Percentiles rank a stretch among this genome's conserved stretches.
Evolutionary conservation across 2,329 filamentous ascomycete genomes (phyloP).

Genomic region (Elsinoe fawcettii): DNA sequence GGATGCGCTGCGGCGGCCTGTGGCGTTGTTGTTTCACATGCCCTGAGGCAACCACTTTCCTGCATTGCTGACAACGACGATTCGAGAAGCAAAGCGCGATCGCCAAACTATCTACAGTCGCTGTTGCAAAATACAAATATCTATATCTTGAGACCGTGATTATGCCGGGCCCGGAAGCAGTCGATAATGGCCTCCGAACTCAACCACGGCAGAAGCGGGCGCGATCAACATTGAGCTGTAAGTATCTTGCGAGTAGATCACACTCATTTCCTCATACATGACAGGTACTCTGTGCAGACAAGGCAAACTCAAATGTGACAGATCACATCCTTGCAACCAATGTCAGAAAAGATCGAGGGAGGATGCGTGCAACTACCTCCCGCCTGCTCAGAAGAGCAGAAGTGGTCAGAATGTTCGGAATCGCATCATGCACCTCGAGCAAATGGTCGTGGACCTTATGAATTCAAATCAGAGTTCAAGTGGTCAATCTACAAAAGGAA

Average conservation of each 20-base stretch:
- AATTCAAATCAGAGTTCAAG: slow-evolving; percentile 20
- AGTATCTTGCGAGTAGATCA: neutral
- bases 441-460: slow-evolving; percentile 31
- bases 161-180: neutral
- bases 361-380: slow-evolving; percentile 26
- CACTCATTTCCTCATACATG: neutral
- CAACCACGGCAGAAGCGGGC: slow-evolving; percentile 30
- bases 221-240: slow-evolving; percentile 29
- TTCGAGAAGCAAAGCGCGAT: neutral
- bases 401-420: slow-evolving; percentile 30
- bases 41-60: neutral
- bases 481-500: neutral
- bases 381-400: slow-evolving; percentile 27
- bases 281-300: slow-evolving; percentile 27
- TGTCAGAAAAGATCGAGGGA: slow-evolving; percentile 31
- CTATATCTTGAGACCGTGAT: neutral
- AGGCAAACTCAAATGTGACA: slow-evolving; percentile 33
- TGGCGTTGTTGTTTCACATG: neutral
- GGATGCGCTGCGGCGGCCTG: neutral
- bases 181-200: neutral
- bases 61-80: neutral
- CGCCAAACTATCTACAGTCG: no score
- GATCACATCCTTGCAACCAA: slow-evolving; percentile 31
- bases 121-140: no score
- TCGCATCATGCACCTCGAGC: slow-evolving; percentile 29